Evolutionary conservation across 179 eudicot genomes (phyloP).

Genomic region (Pouteria campechiana): DNA sequence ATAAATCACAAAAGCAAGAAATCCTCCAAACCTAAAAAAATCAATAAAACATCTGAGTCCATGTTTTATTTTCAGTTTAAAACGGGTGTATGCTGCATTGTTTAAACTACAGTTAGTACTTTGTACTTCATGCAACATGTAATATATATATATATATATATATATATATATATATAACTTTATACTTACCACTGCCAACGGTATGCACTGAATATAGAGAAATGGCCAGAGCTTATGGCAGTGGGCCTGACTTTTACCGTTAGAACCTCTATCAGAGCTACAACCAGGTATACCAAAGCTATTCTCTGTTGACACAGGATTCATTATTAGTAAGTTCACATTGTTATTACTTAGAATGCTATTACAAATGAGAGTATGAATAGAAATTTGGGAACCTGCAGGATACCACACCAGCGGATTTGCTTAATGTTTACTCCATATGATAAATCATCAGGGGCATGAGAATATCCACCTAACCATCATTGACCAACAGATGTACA

Average conservation of each 20-base stretch:
- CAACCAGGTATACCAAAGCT: constrained; percentile 38
- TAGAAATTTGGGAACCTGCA: too few species aligned
- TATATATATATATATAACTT: too few species aligned
- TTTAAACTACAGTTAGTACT: too few species aligned
- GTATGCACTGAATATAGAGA: constrained; percentile 38
- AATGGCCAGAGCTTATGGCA: constrained; percentile 12
- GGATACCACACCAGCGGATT: constrained; percentile 41
- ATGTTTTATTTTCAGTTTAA: too few species aligned
- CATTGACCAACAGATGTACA: too few species aligned
- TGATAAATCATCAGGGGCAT: constrained; percentile 24
- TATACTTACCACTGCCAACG: constrained; percentile 41
- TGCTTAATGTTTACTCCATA: constrained; percentile 36
- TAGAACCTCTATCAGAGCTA: constrained; percentile 37
- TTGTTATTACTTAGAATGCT: too few species aligned
- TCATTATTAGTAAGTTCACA: too few species aligned
- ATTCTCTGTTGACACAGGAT: constrained; percentile 29
- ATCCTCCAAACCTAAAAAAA: constrained; percentile 28
- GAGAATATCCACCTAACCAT: constrained; percentile 49
- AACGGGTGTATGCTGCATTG: too few species aligned
- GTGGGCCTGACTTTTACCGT: constrained; percentile 33
- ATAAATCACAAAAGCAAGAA: constrained; percentile 26
- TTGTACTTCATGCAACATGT: too few species aligned
- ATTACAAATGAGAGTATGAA: too few species aligned
- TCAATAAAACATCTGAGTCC: too few species aligned
- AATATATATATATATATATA: too few species aligned